phyloP scores from a whole-genome alignment of 2,329 filamentous ascomycete species.

The Hymenoscyphus albidus region DNA sequence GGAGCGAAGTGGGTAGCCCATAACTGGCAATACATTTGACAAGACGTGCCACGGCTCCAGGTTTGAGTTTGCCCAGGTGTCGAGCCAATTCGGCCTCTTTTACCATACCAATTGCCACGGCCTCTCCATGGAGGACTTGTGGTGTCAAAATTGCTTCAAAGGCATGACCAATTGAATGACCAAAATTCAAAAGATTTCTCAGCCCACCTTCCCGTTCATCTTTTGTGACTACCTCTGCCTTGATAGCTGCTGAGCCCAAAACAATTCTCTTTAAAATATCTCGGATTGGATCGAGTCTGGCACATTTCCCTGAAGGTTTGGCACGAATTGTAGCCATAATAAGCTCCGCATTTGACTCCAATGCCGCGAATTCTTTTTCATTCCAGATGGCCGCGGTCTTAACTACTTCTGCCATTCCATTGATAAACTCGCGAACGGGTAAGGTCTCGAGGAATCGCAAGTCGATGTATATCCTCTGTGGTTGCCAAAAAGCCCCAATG shows the following conservation, averaged over 20 bases:
- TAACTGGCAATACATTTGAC: conserved; percentile 95
- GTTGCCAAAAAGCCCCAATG: conserved; percentile 95
- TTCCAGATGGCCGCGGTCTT: conserved; percentile 98
- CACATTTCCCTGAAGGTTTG: conserved; percentile 47
- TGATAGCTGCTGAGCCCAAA: conserved; percentile 84
- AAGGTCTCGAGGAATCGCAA: conserved; percentile 86
- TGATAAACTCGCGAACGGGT: conserved; percentile 89
- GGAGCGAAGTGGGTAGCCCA: conserved; percentile 77
- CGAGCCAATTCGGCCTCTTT: conserved; percentile 93
- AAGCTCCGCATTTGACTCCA: conserved; percentile 75
- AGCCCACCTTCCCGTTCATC: conserved; percentile 94
- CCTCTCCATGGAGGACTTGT: conserved; percentile 92
- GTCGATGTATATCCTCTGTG: conserved; percentile 90
- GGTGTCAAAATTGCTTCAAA: conserved; percentile 94
- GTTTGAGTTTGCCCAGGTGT: conserved; percentile 78
- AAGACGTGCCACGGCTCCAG: conserved; percentile 82
- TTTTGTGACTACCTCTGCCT: conserved; percentile 88
- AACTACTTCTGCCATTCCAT: conserved; percentile 97
- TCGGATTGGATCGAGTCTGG: conserved; percentile 66
- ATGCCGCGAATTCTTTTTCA: conserved; percentile 75
- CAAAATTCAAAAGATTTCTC: conserved; percentile 93
- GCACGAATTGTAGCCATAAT: conserved; percentile 71
- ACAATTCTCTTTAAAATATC: conserved; percentile 74
- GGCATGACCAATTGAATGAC: conserved; percentile 95
- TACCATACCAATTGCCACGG: conserved; percentile 96